Base-by-base conservation (phyloP, 768 basidiomycete species). In the Lentinula detonsa region DNA sequence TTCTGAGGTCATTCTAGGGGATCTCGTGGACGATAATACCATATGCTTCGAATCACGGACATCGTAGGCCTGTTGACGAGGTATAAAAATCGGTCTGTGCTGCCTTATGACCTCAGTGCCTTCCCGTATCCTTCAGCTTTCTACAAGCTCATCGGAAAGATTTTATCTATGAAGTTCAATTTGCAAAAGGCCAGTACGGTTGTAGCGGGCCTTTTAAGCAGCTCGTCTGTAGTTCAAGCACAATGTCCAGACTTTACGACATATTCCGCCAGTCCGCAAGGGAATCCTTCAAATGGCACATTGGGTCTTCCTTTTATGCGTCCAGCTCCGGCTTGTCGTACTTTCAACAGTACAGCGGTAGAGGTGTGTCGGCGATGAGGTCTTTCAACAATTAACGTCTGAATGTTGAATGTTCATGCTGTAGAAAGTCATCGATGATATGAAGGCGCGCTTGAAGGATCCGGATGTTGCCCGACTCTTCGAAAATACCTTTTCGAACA, bases 401-500 rank as follows among this genome's bases (percentile, higher is more conserved):
- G 23, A 45, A 37, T 63, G 18, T 15, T 31, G 4, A 53, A 39
- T 28, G 15, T 60, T 42, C 28, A 61, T 49, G 53, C 57, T 28
- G 37, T 63, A 91, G 89, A 79, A 83, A 78, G 88, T 91, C 33
- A 87, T 91, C 34, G 65, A 64, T n/a, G 87, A 91, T 70, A 87
- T 90, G 87, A 90, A 82, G 46, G 69, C 74, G 16, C 78, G 86
- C 49, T 74, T 92, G 60, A 90, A 85, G 68, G 88, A 92, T 67
- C 86, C 89, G 0, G 90, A 92, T 66, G 64, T 92, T 56, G 90
- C 90, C 11, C 81, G 88, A 54, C 69, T 92, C 21, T 92, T 92
- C 64, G 90, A 91, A 70, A 92, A 91, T 63, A 86, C 90, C 0
- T 90, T 91, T 67, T 90, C 90, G 3, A 90, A 90, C 65, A 92